Base-by-base conservation (phyloP, 208 protist species). In the Vickermania spadyakhi region DNA sequence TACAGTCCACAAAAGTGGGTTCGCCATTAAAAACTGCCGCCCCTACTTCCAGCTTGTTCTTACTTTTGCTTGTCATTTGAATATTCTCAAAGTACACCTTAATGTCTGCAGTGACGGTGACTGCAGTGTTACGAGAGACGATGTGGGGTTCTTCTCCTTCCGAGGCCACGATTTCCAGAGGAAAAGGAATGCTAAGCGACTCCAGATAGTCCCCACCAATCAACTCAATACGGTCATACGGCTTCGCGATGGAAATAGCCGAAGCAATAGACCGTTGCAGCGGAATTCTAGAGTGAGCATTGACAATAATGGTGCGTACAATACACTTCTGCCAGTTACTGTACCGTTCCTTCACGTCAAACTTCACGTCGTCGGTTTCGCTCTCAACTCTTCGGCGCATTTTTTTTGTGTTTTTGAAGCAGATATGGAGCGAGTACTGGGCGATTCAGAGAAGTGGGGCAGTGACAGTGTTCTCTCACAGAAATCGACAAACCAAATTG, bases 251-350 rank as follows among this genome's bases (percentile, higher is more conserved):
- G 18, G 72, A 62, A 14, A 95, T 60, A 42, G 84, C 88, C 27
- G 64, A 66, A 0, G 64, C 54, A 61, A 95, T 86, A 51, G 73
- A 84, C 28, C 79, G 74, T 13, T 81, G 66, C 7, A 69, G 64
- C 0, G 73, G 45, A 13, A 62, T 69, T 52, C 84, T 86, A 52
- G 81, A 70, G 60, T 79, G 80, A 3, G 77, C 59, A 45, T 91
- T 95, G 31, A 95, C 88, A 18, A 91, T 52, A 49, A 91, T 86
- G 1, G 88, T 91, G 11, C 84, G 81, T 0, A 95, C 88, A 42
- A 84, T 90, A 56, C 89, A 90, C 30, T 89, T 91, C 55, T 92
- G 84, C 88, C 88, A 95, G 31, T 57, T 54, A 61, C 84, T 92
- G 66, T 79, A 84, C 30, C 84, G 83, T 58, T 91, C 73, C 59